These are phyloP conservation scores for Canna indica DNA, from an alignment of 176 grass and related monocot species.

Conservation along the genomic window DNA sequence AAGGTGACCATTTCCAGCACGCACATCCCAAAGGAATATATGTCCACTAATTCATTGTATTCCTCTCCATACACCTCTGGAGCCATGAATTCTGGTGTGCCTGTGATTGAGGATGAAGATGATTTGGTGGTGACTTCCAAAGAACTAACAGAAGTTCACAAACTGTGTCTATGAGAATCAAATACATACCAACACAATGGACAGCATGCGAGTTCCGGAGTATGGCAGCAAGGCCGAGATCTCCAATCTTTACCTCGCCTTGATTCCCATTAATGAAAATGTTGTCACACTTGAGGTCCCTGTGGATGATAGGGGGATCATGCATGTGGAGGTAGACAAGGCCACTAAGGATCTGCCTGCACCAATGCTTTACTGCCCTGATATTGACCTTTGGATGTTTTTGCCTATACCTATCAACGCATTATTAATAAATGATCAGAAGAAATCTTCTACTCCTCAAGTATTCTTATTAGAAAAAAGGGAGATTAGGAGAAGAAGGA, in stretches of 20 bases:
- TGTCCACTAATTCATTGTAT: conserved; percentile 93
- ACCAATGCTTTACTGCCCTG: conserved; percentile 94
- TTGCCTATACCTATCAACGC: conserved; percentile 58
- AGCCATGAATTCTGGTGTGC: conserved; percentile 98
- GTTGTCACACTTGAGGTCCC: conserved; percentile 98
- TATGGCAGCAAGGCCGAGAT: conserved; percentile 87
- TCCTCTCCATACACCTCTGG: conserved; percentile 96
- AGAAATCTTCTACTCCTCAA: conserved; percentile 1
- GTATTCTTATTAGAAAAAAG: not conserved
- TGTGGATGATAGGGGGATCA: conserved; percentile 87
- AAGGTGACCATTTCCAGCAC: conserved; percentile 95
- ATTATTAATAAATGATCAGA: conserved; percentile 15
- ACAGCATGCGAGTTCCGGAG: conserved; percentile 84
- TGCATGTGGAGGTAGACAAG: conserved; percentile 83
- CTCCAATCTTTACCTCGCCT: conserved; percentile 87
- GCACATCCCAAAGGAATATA: conserved; percentile 98
- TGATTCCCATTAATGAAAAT: conserved; percentile 95
- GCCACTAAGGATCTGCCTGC: conserved; percentile 75
- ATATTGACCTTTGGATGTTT: conserved; percentile 62
- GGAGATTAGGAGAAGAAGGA: not conserved
- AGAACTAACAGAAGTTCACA: not conserved
- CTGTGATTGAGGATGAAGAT: conserved; percentile 9
- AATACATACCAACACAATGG: conserved; percentile 61
- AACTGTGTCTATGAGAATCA: conserved; percentile 1
- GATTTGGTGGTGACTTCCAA: too few relatives aligned